phyloP scores from a whole-genome alignment of 495 filamentous ascomycete species.

The Penicillium egyptiacum region DNA sequence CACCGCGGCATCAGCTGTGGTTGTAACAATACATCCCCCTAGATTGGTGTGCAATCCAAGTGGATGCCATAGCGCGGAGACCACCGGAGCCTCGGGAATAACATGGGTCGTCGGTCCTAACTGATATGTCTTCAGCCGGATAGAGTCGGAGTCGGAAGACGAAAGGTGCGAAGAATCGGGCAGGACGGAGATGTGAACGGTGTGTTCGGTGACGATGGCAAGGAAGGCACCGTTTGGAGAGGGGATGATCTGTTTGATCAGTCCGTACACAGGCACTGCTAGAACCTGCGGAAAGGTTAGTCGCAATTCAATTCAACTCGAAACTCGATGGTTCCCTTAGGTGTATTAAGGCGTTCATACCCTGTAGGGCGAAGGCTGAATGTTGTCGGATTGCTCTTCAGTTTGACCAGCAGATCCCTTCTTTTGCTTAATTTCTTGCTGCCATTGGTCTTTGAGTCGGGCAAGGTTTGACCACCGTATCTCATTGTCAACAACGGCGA shows the following conservation, averaged over 20 bases:
- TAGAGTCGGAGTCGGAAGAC: constrained; percentile 57
- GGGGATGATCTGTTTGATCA: constrained; percentile 77
- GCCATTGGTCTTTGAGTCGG: constrained; percentile 71
- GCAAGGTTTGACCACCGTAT: constrained; percentile 82
- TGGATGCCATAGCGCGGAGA: constrained; percentile 83
- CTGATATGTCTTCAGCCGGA: constrained; percentile 79
- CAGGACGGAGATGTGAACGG: constrained; percentile 75
- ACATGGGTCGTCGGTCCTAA: constrained; percentile 88
- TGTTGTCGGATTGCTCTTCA: constrained; percentile 11
- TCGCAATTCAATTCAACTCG: constrained; percentile 5
- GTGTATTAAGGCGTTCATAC: constrained; percentile 22
- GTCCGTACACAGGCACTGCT: constrained; percentile 66
- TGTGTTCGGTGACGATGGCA: constrained; percentile 80
- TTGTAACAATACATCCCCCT: constrained; percentile 68
- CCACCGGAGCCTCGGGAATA: constrained; percentile 72
- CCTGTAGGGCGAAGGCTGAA: constrained; percentile 30
- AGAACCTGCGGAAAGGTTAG: constrained; percentile 54
- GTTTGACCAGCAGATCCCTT: constrained; percentile 25
- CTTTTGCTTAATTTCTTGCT: constrained; percentile 41
- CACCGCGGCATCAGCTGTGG: constrained; percentile 81
- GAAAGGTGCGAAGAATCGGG: constrained; percentile 74
- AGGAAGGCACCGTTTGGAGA: constrained; percentile 77
- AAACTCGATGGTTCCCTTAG: background rate
- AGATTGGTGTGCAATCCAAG: constrained; percentile 65
- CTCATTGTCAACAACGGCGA: constrained; percentile 79